Evolutionary conservation across 805 yeast genomes (phyloP).

Genomic region (Starmerella potacharoeniae): DNA sequence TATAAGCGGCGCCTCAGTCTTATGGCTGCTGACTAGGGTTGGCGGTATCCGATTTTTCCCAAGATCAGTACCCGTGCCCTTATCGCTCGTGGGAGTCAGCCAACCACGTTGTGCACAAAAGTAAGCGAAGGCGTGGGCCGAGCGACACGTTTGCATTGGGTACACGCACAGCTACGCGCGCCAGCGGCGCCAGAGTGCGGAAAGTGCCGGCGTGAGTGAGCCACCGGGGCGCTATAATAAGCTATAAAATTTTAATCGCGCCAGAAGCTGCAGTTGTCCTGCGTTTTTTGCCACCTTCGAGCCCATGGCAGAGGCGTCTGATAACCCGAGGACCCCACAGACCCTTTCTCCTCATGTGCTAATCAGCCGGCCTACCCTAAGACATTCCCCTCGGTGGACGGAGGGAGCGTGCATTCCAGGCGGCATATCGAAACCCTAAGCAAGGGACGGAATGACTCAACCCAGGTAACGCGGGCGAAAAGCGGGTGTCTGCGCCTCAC

Average conservation of each 20-base stretch:
- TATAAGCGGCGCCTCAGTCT: background rate
- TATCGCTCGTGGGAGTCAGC: background rate
- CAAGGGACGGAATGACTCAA: background rate
- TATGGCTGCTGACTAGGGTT: conserved; percentile 1
- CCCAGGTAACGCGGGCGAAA: too few species aligned
- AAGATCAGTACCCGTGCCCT: conserved; percentile 2
- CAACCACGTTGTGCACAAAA: background rate
- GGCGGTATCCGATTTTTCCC: conserved; percentile 1
- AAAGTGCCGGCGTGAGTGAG: too few species aligned
- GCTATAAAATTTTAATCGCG: too few species aligned
- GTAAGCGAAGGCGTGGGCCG: background rate
- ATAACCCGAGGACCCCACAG: background rate
- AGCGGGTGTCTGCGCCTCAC: too few species aligned
- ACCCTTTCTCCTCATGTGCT: background rate
- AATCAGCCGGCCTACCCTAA: background rate
- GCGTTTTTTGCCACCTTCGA: too few species aligned
- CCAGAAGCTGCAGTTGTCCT: too few species aligned
- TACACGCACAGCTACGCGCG: too few species aligned
- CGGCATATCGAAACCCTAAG: background rate
- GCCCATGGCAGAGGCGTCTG: background rate
- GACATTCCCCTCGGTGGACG: background rate
- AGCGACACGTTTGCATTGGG: background rate
- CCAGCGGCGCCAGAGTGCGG: too few species aligned
- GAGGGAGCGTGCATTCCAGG: background rate
- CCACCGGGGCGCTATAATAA: too few species aligned